Conservation (phyloP, 768 basidiomycete species). For the Psilocybe tampanensis region DNA sequence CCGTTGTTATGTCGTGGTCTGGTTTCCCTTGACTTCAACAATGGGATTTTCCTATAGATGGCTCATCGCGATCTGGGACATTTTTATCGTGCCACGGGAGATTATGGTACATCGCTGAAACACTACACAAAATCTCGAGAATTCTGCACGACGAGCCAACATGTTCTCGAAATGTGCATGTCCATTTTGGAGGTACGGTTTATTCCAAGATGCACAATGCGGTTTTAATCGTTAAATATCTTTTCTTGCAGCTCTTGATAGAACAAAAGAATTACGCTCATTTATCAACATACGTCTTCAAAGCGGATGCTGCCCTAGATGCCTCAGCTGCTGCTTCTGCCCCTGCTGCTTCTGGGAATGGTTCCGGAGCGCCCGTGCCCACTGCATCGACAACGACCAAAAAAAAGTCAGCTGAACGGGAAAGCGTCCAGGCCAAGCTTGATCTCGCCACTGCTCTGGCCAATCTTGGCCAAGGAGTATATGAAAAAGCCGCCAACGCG, state of each 20-base stretch:
- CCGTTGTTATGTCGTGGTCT: neutral
- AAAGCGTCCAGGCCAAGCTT: slow-evolving; percentile 75
- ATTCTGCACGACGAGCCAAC: slow-evolving; percentile 87
- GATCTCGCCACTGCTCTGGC: slow-evolving; percentile 82
- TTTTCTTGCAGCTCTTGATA: slow-evolving; percentile 64
- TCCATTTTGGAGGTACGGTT: slow-evolving; percentile 71
- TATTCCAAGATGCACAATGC: neutral
- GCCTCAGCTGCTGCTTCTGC: slow-evolving; percentile 42
- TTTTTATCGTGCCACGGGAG: slow-evolving; percentile 74
- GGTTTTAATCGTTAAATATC: neutral
- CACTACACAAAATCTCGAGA: slow-evolving; percentile 92
- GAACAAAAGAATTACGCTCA: slow-evolving; percentile 88
- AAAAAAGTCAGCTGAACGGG: slow-evolving; percentile 60
- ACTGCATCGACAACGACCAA: slow-evolving; percentile 25
- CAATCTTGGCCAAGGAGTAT: slow-evolving; percentile 68
- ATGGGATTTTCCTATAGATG: slow-evolving; percentile 74
- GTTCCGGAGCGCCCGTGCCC: slow-evolving; percentile 20
- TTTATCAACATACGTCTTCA: slow-evolving; percentile 91
- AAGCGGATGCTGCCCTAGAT: slow-evolving; percentile 92
- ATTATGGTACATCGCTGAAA: slow-evolving; percentile 70
- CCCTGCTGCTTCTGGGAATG: slow-evolving; percentile 8
- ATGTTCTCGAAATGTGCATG: slow-evolving; percentile 92
- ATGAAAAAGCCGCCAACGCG: slow-evolving; percentile 77
- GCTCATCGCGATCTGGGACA: slow-evolving; percentile 87
- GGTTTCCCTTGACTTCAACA: neutral